Conservation (phyloP, 108 stramenopile species). For the Stephanodiscus triporus region DNA sequence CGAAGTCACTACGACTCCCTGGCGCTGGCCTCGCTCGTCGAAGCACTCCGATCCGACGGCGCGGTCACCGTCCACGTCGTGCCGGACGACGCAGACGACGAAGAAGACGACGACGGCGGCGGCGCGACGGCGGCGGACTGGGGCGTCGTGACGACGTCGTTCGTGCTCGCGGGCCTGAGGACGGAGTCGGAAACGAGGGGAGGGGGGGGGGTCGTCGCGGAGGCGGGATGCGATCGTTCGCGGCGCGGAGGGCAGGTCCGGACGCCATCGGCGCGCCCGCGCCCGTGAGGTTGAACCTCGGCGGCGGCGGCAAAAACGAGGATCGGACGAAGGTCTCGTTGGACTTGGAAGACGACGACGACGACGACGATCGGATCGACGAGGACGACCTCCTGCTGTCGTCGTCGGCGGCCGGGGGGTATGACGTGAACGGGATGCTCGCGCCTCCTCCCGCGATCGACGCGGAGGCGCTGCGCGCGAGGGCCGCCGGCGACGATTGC, state of each 20-base stretch:
- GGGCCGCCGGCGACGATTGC: slow-evolving; percentile 67
- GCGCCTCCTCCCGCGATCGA: slow-evolving; percentile 62
- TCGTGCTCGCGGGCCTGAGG: slow-evolving; percentile 70
- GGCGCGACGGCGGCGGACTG: slow-evolving; percentile 10
- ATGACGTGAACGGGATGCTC: slow-evolving; percentile 36
- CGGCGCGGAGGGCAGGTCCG: slow-evolving; percentile 53
- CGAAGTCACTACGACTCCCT: slow-evolving; percentile 46
- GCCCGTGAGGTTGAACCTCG: slow-evolving; percentile 37
- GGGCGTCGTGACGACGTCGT: slow-evolving; percentile 53
- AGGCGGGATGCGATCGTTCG: slow-evolving; percentile 48
- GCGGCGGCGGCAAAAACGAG: not conserved
- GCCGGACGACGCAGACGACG: not conserved
- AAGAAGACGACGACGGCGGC: not conserved
- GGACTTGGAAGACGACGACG: slow-evolving; percentile 20
- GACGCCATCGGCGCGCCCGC: slow-evolving; percentile 19
- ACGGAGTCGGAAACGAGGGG: slow-evolving; percentile 58
- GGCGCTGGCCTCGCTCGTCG: slow-evolving; percentile 40
- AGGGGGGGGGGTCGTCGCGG: slow-evolving; percentile 24
- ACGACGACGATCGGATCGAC: slow-evolving; percentile 6
- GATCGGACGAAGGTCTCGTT: slow-evolving; percentile 37
- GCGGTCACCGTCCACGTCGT: slow-evolving; percentile 34
- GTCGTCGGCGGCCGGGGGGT: slow-evolving; percentile 19
- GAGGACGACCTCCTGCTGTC: slow-evolving; percentile 18
- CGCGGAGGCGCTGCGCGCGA: slow-evolving; percentile 25
- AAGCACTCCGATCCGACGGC: slow-evolving; percentile 23